Percentiles rank a stretch among this genome's conserved stretches.
phyloP scores from a whole-genome alignment of 192 early-diverging fungal species.

The Phycomyces blakesleeanus region DNA sequence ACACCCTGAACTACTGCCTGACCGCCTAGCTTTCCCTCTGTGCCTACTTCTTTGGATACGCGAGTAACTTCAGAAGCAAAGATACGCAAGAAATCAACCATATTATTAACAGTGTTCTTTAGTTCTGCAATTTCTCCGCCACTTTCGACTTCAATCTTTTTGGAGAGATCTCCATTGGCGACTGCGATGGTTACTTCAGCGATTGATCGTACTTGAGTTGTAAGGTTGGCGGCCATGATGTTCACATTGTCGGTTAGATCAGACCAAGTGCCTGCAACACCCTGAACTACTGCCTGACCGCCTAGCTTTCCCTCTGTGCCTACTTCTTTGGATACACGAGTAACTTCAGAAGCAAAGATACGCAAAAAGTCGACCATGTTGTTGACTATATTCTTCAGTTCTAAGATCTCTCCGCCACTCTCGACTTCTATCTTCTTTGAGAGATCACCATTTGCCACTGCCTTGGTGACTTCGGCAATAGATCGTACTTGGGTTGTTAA shows the following conservation, averaged over 20 bases:
- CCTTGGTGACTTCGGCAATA: constrained; percentile 59
- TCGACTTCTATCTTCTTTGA: constrained; percentile 60
- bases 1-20: constrained; percentile 56
- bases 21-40: constrained; percentile 58
- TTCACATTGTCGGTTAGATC: constrained; percentile 68
- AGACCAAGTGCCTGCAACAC: constrained; percentile 66
- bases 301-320: constrained; percentile 13
- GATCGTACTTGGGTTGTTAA: constrained; percentile 65
- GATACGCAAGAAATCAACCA: constrained; percentile 26
- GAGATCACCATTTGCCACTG: constrained; percentile 54
- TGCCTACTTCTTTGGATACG: constrained; percentile 59
- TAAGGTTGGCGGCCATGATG: constrained; percentile 65
- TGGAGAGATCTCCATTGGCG: constrained; percentile 56
- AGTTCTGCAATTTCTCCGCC: constrained; percentile 62
- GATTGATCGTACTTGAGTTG: constrained; percentile 60
- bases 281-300: constrained; percentile 17
- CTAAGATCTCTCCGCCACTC: constrained; percentile 63
- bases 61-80: constrained; percentile 63
- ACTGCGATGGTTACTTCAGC: constrained; percentile 60
- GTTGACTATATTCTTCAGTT: constrained; percentile 70
- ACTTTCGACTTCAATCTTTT: constrained; percentile 54
- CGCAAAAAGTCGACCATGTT: constrained; percentile 74
- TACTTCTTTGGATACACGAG: constrained; percentile 14
- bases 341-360: constrained; percentile 51
- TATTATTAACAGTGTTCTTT: constrained; percentile 60